A percentile compares a stretch with the other conserved stretches of the same genome.
These are phyloP conservation scores for Hysterangium stoloniferum DNA, from an alignment of 768 basidiomycete genomes.

Conservation along the genomic window DNA sequence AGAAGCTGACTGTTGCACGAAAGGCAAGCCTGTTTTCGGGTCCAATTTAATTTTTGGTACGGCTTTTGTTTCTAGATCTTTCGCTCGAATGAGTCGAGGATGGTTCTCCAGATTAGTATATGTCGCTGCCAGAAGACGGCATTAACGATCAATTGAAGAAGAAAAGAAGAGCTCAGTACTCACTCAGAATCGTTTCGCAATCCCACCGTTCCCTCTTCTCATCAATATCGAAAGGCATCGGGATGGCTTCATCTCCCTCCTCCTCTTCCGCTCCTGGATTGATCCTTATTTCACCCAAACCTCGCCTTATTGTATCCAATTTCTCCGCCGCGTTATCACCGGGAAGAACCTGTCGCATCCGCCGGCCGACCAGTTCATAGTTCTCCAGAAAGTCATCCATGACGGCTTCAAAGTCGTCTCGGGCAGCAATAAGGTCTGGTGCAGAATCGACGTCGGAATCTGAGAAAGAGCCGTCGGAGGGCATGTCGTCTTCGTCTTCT, in stretches of 20 bases:
- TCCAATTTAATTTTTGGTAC: constrained; percentile 65
- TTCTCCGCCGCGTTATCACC: constrained; percentile 73
- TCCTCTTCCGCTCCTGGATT: constrained; percentile 37
- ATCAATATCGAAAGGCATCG: constrained; percentile 48
- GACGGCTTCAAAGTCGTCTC: constrained; percentile 85
- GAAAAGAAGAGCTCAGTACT: constrained; percentile 21
- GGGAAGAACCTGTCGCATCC: constrained; percentile 67
- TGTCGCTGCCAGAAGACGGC: constrained; percentile 52
- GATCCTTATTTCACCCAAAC: constrained; percentile 54
- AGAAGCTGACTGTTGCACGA: constrained; percentile 34
- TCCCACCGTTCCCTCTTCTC: constrained; percentile 74
- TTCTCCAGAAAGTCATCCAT: constrained; percentile 91
- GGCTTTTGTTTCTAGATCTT: constrained; percentile 39
- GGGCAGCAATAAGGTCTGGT: constrained; percentile 68
- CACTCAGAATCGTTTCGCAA: constrained; percentile 91
- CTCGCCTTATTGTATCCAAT: constrained; percentile 68
- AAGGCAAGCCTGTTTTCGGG: constrained; percentile 69
- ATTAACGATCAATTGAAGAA: too few relatives aligned
- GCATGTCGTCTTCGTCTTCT: constrained; percentile 30
- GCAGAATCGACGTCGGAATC: constrained; percentile 43
- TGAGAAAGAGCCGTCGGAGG: constrained; percentile 28
- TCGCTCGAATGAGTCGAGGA: constrained; percentile 74
- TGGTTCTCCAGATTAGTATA: constrained; percentile 98
- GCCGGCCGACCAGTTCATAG: constrained; percentile 78
- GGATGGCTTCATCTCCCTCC: constrained; percentile 38